Evolutionary conservation across 2,329 filamentous ascomycete genomes (phyloP), one percentile per base, ranked within the genome.

Genomic region (Talaromyces sp.): DNA sequence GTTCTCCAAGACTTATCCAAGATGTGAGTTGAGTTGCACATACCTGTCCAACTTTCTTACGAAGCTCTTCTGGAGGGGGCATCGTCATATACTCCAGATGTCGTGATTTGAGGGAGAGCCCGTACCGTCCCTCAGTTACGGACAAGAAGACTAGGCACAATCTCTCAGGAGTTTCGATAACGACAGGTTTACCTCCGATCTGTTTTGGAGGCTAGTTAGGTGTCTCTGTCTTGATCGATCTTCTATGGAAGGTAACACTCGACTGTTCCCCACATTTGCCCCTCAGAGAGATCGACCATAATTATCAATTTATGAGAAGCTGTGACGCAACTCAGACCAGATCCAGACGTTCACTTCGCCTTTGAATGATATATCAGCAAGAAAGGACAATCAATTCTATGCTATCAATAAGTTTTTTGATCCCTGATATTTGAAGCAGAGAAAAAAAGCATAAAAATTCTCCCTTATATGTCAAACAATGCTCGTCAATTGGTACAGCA

Each of bases 21-120:
- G n/a, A 10, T 1, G n/a, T 8, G 46, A 35, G 4, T 14, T 29
- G 29, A 6, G 54, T 38, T 29, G 17, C n/a, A 32, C 63, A 32
- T 68, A 74, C 72, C 70, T 75, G 72, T 38, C 73, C 73, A 19
- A 72, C 69, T 65, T 72, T 66, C 53, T 67, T 74, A 50, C 65
- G 68, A 29, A 73, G 26, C 24, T 52, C 24, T 31, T 26, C 48
- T 29, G 48, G 11, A 1, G 48, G 24, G 48, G 48, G 17, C 48
- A 52, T 52, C 27, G 43, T 46, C 43, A 21, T 21, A 12, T 7
- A 24, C 14, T 24, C 43, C 3, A 19, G 17, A n/a, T 38, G 35
- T 38, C 7, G 14, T 12, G 2, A 38, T n/a, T 38, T 38, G 6
- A 38, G 35, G 17, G 35, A 38, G 6, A 14, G 5, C 17, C 35